Conservation (phyloP, 2,329 filamentous ascomycete species). For the Aaosphaeria pasadenensis region DNA sequence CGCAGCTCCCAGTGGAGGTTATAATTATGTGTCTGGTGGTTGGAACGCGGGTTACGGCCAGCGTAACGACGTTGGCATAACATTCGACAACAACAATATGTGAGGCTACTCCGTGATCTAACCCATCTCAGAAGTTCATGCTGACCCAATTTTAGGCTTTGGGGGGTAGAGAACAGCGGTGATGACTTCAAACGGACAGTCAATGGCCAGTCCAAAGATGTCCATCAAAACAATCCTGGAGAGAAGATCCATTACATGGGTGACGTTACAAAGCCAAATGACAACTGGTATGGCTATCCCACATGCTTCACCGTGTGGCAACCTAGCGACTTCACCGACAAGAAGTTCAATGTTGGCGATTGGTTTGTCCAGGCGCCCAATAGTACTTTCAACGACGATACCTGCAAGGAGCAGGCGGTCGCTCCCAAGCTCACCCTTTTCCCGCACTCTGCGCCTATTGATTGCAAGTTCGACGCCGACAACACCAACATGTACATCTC, state of each 20-base stretch:
- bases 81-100: constrained; percentile 40
- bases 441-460: constrained; percentile 68
- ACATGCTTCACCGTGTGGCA: constrained; percentile 66
- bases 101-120: constrained; percentile 42
- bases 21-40: constrained; percentile 52
- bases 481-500: constrained; percentile 59
- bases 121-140: not conserved
- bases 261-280: constrained; percentile 42
- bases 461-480: constrained; percentile 63
- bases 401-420: constrained; percentile 38
- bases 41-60: constrained; percentile 61
- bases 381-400: constrained; percentile 45
- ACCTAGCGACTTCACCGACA: constrained; percentile 47
- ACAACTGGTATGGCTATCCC: constrained; percentile 67
- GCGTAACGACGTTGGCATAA: constrained; percentile 67
- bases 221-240: constrained; percentile 66
- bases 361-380: constrained; percentile 34
- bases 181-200: constrained; percentile 60
- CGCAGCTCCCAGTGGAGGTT: constrained; percentile 35
- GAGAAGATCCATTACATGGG: constrained; percentile 73
- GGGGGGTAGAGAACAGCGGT: constrained; percentile 66
- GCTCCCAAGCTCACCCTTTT: constrained; percentile 53
- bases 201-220: constrained; percentile 49
- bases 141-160: constrained; percentile 18
- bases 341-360: constrained; percentile 47